Evolutionary conservation across 768 basidiomycete genomes (phyloP), one percentile per base, ranked within the genome.

Genomic region (Lactarius hatsudake): DNA sequence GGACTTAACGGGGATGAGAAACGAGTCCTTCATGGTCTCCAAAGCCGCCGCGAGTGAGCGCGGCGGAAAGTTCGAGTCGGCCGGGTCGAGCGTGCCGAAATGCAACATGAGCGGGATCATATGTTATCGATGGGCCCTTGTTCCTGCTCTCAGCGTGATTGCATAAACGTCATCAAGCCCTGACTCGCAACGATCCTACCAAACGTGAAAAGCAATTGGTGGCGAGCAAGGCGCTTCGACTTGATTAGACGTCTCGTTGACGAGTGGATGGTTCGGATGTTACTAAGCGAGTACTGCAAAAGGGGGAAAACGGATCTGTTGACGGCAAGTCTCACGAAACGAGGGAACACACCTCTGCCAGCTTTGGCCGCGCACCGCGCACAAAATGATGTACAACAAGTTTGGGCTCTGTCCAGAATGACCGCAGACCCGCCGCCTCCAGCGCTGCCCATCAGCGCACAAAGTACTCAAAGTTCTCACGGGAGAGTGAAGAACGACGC

Each of bases 401-500:
- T 81, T 83, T 48, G 81, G 75, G 75, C 77, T 90, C 88, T 5
- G 83, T 84, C 81, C 84, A 88, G 78, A 91, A 91, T 3, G 89
- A 87, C 38, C 89, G 79, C 51, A 91, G 77, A 0, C 89, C 89
- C 2, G 85, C 86, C 10, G 77, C 79, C 76, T 91, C 89, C 34
- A 91, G 78, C 73, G 80, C 79, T 75, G 87, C 83, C 88, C 89
- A 91, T 86, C 87, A 91, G 30, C 72, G 72, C 20, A 86, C 74
- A 73, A 87, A 84, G 63, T 86, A 80, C 2, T 78, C 73, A 74
- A 87, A 87, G 54, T 73, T 75, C 69, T 58, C 71, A 36, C 65
- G 73, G 32, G 1, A 1, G 32, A 32, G 8, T 8, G 8, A 8
- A 34, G 34, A 28, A 28, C 26, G 0, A 1, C 34, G 1, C 34